Percentiles rank a stretch among this genome's conserved stretches.
Evolutionary conservation across 257 asterid genomes (phyloP).

Genomic region (Nicotiana knightiana): DNA sequence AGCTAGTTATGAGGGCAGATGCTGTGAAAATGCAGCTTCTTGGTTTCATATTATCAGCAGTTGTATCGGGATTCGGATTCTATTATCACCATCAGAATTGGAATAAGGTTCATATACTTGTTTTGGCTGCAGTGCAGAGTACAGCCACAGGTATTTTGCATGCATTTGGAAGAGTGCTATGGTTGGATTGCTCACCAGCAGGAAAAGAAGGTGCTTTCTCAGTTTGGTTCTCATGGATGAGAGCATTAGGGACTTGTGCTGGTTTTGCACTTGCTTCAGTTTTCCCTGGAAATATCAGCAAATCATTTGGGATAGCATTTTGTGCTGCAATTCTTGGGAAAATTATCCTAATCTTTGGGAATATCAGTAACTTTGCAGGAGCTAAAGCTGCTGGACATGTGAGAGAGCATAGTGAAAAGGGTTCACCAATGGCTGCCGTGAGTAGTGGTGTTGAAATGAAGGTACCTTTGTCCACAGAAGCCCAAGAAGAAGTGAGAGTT

Average conservation of each 20-base stretch:
- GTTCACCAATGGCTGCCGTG: background rate
- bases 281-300: background rate
- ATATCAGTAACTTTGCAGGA: slow-evolving; percentile 10
- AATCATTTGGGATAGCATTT: background rate
- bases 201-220: slow-evolving; percentile 88
- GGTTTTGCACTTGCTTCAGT: slow-evolving; percentile 12
- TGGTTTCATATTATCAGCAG: slow-evolving; percentile 49
- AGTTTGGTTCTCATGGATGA: slow-evolving; percentile 67
- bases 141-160: slow-evolving; percentile 67
- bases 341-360: slow-evolving; percentile 2
- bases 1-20: slow-evolving; percentile 48
- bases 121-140: slow-evolving; percentile 66
- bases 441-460: background rate
- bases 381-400: slow-evolving; percentile 15
- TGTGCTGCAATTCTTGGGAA: slow-evolving; percentile 6
- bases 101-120: slow-evolving; percentile 36
- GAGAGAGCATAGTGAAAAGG: slow-evolving; percentile 10
- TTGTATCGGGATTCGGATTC: slow-evolving; percentile 74
- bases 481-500: background rate
- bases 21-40: slow-evolving; percentile 89
- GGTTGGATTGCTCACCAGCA: slow-evolving; percentile 72
- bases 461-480: background rate
- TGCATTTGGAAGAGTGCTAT: slow-evolving; percentile 69
- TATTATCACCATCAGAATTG: slow-evolving; percentile 45
- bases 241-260: slow-evolving; percentile 8